Evolutionary conservation across 768 basidiomycete genomes (phyloP), one percentile per base, ranked within the genome.

Genomic region (Mycena kentingensis): DNA sequence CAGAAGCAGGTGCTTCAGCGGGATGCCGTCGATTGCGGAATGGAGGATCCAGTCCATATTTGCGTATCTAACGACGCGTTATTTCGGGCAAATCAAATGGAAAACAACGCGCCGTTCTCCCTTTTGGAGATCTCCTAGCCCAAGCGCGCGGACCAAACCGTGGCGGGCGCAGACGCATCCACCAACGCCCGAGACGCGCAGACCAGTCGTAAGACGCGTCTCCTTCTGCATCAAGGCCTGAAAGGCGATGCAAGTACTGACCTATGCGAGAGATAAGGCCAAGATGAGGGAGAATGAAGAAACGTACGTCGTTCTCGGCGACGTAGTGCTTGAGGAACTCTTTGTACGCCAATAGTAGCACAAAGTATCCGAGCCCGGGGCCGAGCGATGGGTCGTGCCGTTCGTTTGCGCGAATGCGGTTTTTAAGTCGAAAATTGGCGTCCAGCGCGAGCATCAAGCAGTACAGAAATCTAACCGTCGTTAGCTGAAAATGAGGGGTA

Each of bases 31-130:
- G 12, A 64, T 19, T 3, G 42, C 25, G 0, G 56, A 63, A 4
- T 52, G 52, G 3, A 65, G 46, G 2, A 65, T 58, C 32, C 54
- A 65, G 24, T 65, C 64, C 48, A 63, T 63, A 22, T 64, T 64
- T 2, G 54, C 36, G 31, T 63, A 64, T 21, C 63, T 64, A 11
- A 8, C 3, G 44, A n/a, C n/a, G 5, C n/a, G 5, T 4, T 1
- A 16, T 7, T 8, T 29, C 6, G 10, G 4, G 19, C 8, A 19
- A 16, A 19, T 26, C 13, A 15, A 5, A 38, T 16, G 35, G 18
- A 8, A 13, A 16, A 16, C 15, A 12, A 54, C 60, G 28, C 39
- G 63, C 61, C 54, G 51, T 41, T 65, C 67, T 4, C 59, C 59
- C 32, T 62, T 62, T 32, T 65, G 61, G 13, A 64, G 36, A 45